phyloP scores from a whole-genome alignment of 1,139 yeast species.

The Geotrichum macrosporum region DNA sequence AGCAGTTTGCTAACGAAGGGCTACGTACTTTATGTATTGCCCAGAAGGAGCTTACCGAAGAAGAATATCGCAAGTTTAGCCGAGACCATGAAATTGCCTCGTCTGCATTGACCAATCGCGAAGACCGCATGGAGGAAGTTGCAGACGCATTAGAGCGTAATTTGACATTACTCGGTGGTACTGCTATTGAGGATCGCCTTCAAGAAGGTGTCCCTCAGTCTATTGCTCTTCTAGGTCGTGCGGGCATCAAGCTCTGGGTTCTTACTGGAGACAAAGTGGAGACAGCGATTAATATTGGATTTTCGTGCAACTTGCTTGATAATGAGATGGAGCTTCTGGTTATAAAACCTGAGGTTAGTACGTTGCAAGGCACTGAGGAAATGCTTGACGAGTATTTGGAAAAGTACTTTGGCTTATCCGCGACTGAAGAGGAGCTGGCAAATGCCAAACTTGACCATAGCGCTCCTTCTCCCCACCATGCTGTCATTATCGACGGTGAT shows the following conservation, averaged over 20 bases:
- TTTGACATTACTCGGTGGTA: constrained; percentile 76
- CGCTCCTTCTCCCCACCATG: constrained; percentile 73
- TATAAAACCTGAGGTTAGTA: constrained; percentile 43
- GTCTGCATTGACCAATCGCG: constrained; percentile 70
- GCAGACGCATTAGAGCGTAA: constrained; percentile 75
- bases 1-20: constrained; percentile 91
- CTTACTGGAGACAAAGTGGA: constrained; percentile 96
- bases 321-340: constrained; percentile 81
- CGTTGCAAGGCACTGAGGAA: constrained; percentile 46
- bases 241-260: constrained; percentile 94
- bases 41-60: constrained; percentile 61
- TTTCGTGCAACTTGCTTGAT: constrained; percentile 82
- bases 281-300: constrained; percentile 95
- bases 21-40: constrained; percentile 91
- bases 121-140: constrained; percentile 64
- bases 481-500: constrained; percentile 88
- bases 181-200: constrained; percentile 91
- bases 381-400: constrained; percentile 56
- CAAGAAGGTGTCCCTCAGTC: constrained; percentile 95
- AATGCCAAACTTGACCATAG: constrained; percentile 64
- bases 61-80: constrained; percentile 64
- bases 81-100: constrained; percentile 63
- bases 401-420: constrained; percentile 58
- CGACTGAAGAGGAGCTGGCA: constrained; percentile 53
- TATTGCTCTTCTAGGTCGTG: constrained; percentile 71